Base-by-base conservation (phyloP, 106 monocot species). In the Dendrobium catenatum region DNA sequence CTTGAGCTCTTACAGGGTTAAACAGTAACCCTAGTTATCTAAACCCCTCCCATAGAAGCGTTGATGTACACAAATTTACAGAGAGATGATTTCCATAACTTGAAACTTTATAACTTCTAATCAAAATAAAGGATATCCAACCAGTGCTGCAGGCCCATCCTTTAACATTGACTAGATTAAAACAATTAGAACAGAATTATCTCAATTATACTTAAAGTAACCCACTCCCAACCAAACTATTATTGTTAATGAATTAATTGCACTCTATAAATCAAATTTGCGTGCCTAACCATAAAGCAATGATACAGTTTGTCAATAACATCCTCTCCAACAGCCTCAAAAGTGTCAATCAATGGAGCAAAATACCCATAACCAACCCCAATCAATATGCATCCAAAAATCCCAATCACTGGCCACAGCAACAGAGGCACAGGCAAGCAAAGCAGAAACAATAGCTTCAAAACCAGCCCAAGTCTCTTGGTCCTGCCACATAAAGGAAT, bases 351-450 rank as follows among this genome's bases (percentile, higher is more conserved):
- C 31, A 96, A 72, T 41, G 96, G 96, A 56, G 84, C 55, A 22
- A 91, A 87, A 67, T 78, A 87, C 13, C 96, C 96, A 86, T 93
- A 93, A 70, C 91, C 93, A 72, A 91, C 81, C 47, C 93, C 96
- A 9, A 84, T 79, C 29, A 91, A 80, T 73, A 96, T 77, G 76
- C 93, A 93, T 31, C 90, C 89, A 51, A 86, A 29, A 85, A 90
- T 86, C 33, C 88, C 82, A 66, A 96, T 43, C 43, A 87, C 51
- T 8, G 87, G 90, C 89, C 85, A 88, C 20, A 89, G 9, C 43
- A 96, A 42, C 51, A 93, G 79, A 7, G 91, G 93, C 73, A 91
- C 18, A 1, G 96, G 96, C 84, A 96, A 75, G 68, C 29, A 41
- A 20, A 90, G 40, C 43, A 87, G 54, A 55, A 82, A 41, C 49